These are phyloP conservation scores for Ascochyta lentis DNA, from an alignment of 2,329 filamentous ascomycete genomes.

Conservation along the genomic window DNA sequence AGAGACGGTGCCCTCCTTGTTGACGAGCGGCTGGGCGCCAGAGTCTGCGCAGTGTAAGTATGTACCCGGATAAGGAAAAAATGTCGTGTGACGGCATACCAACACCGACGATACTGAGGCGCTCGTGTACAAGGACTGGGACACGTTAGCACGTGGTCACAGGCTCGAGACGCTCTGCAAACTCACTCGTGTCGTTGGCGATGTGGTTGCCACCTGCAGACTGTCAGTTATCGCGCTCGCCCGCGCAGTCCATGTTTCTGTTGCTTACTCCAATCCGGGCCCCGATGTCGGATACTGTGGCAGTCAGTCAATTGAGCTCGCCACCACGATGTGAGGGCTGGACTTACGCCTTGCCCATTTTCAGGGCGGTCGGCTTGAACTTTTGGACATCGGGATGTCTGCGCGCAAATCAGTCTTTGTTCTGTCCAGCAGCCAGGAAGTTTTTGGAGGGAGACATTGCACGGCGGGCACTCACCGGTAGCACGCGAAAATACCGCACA, in stretches of 20 bases:
- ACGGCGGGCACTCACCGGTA: constrained; percentile 67
- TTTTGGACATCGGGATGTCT: constrained; percentile 91
- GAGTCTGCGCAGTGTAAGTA: constrained; percentile 67
- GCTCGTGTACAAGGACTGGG: constrained; percentile 87
- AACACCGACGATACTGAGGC: constrained; percentile 95
- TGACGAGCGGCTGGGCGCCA: constrained; percentile 93
- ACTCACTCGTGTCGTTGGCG: constrained; percentile 85
- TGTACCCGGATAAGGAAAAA: background rate
- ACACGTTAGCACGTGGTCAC: constrained; percentile 28
- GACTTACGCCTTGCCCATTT: constrained; percentile 90
- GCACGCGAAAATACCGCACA: constrained; percentile 98
- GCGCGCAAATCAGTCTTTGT: constrained; percentile 39
- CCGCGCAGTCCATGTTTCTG: constrained; percentile 34
- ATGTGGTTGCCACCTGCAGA: constrained; percentile 82
- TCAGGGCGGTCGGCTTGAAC: constrained; percentile 94
- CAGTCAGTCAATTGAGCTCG: constrained; percentile 44
- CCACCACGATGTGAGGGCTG: background rate
- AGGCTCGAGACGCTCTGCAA: background rate
- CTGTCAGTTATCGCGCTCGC: constrained; percentile 41
- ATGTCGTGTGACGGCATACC: constrained; percentile 63
- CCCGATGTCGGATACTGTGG: constrained; percentile 86
- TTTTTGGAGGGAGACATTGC: constrained; percentile 25
- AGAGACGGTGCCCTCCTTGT: constrained; percentile 84
- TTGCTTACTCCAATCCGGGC: constrained; percentile 95
- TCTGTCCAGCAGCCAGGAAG: constrained; percentile 14